Base-by-base conservation (phyloP, 257 asterid species). In the Cinchona pubescens region DNA sequence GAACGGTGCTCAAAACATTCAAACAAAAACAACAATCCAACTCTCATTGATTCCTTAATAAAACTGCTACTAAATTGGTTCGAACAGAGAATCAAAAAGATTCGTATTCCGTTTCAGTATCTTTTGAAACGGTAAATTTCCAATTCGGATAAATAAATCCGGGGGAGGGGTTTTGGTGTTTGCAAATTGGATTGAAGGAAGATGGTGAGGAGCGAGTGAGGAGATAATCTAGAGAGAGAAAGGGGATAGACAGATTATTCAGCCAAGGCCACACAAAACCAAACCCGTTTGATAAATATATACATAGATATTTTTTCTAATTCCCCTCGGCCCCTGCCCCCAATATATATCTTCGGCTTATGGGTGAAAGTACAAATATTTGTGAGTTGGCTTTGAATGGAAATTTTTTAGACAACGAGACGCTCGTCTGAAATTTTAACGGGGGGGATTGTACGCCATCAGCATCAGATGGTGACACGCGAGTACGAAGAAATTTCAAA, bases 171-270 rank as follows among this genome's bases (percentile, higher is more conserved):
- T 77, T 61, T 11, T 19, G 27, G 60, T 16, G 34, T 42, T 32
- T 45, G 29, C 29, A 15, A 3, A 43, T 48, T 38, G 56, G 51
- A 69, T 77, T 77, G 80, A 69, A 77, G 37, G 69, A 60, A 77
- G 80, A 45, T 11, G 69, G 59, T 27, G 34, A 32, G 19, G 55
- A 6, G 18, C 19, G 30, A 30, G 70, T 18, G 74, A 74, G 73
- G 72, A 74, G 79, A 79, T 67, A 79, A 79, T 79, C 83, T 75
- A 75, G 83, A 74, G 79, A 79, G 79, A 75, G 51, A 45, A 43
- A 70, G 23, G 68, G 53, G 61, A 64, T 19, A 21, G 48, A 49
- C 62, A 58, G 40, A 60, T 58, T 59, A 64, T 74, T 29, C 59
- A 68, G 76, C 71, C 67, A 25, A 70, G 73, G 79, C 83, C 83